Base-by-base conservation (phyloP, 768 basidiomycete genomes). In the Piloderma croceum region DNA sequence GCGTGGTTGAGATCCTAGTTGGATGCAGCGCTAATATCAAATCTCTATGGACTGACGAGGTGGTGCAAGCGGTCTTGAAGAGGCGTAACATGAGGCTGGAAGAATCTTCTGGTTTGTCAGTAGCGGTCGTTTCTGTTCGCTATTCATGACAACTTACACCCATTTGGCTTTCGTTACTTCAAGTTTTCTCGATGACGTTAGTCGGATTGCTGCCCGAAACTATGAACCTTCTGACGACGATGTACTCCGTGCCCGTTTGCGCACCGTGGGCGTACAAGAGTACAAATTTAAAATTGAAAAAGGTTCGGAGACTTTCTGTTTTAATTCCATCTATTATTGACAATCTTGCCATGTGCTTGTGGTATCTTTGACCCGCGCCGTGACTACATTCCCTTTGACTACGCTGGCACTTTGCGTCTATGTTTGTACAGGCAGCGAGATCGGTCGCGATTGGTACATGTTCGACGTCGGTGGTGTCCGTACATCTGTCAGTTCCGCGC, bases 381-480 rank as follows among this genome's bases (percentile, higher is more conserved):
- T n/a, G n/a, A n/a, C n/a, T n/a, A n/a, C n/a, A n/a, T n/a, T n/a
- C n/a, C n/a, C n/a, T n/a, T n/a, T n/a, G n/a, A n/a, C n/a, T n/a
- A n/a, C n/a, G n/a, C n/a, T n/a, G n/a, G n/a, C n/a, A n/a, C n/a
- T n/a, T n/a, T n/a, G n/a, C n/a, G 38, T 17, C 27, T 50, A 51
- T 38, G 18, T 19, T 23, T 19, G 19, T 6, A 37, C 48, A 48
- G 65, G 62, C 20, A 60, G 57, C 34, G 57, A 58, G 7, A 53
- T 64, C 24, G 66, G 63, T 7, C 73, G 67, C 64, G 76, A 75
- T 53, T 88, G 83, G 84, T 68, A 70, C 24, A 77, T 88, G 43
- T 88, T 79, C 60, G 84, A 88, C 53, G 85, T 87, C 34, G 83
- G 82, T 24, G 84, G 80, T 13, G 81, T 79, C 44, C 76, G 84